Conservation (phyloP, 371 early-diverging fungal genomes). For the Lichtheimia hyalospora region DNA sequence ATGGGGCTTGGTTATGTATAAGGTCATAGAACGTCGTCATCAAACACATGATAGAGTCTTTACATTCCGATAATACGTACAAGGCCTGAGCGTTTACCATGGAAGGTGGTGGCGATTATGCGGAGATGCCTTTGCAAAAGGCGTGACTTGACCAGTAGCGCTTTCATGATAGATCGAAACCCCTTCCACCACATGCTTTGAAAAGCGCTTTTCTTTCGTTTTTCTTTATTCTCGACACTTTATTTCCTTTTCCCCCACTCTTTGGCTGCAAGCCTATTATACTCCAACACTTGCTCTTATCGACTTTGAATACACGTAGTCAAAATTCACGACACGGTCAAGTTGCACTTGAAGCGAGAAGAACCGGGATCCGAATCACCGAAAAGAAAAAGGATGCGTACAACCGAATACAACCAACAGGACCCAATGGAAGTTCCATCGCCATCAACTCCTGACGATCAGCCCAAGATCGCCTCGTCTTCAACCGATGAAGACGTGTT, state of each 20-base stretch:
- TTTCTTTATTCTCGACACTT: not conserved
- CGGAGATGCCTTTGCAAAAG: too few species aligned
- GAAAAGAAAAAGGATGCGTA: conserved; percentile 6
- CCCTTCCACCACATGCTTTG: too few species aligned
- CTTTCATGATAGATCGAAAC: too few species aligned
- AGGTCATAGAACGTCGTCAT: too few species aligned
- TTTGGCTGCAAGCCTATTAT: too few species aligned
- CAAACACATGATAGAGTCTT: too few species aligned
- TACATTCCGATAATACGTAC: too few species aligned
- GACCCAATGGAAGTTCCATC: conserved; percentile 1
- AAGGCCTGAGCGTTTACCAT: too few species aligned
- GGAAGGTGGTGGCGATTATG: too few species aligned
- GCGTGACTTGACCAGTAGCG: too few species aligned
- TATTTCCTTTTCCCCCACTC: not conserved
- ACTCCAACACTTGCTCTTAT: not conserved
- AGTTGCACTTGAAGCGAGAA: conserved; percentile 2
- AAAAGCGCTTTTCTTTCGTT: not conserved
- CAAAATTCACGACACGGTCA: conserved; percentile 8
- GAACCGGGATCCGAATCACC: conserved; percentile 12
- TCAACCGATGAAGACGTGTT: not conserved
- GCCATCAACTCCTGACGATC: not conserved
- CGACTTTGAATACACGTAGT: not conserved
- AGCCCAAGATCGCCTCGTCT: not conserved
- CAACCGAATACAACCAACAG: not conserved
- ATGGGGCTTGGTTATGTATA: too few species aligned